Percentiles rank a stretch among this genome's conserved stretches.
These are phyloP conservation scores for Peronospora destructor DNA, from an alignment of 352 stramenopile genomes.

Conservation along the genomic window DNA sequence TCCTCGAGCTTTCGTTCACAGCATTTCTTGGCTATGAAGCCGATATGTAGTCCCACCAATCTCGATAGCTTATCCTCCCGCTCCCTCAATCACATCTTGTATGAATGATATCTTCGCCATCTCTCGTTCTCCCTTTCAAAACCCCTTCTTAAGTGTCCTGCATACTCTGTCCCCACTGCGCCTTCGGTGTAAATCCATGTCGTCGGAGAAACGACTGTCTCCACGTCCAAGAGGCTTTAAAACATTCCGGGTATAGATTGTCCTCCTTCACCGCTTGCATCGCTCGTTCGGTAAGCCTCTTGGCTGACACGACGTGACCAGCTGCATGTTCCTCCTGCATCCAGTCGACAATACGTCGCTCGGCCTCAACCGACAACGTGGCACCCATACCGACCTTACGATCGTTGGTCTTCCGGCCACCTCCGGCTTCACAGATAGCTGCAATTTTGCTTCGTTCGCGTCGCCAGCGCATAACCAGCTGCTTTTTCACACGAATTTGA, in stretches of 20 bases:
- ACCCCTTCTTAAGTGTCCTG: background rate
- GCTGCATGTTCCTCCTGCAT: constrained; percentile 14
- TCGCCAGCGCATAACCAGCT: constrained; percentile 19
- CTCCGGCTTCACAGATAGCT: constrained; percentile 17
- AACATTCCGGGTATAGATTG: constrained; percentile 17
- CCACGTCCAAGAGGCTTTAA: constrained; percentile 27
- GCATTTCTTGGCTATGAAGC: too few relatives aligned
- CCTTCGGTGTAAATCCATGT: constrained; percentile 12
- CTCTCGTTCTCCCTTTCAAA: constrained; percentile 5
- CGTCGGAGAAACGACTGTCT: constrained; percentile 22
- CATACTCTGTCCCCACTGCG: constrained; percentile 1
- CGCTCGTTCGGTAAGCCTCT: constrained; percentile 11
- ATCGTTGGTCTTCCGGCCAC: constrained; percentile 21
- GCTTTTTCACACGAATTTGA: constrained; percentile 18
- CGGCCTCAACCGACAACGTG: constrained; percentile 16
- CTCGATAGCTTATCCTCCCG: too few relatives aligned
- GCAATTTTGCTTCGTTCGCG: constrained; percentile 20
- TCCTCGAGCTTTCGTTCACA: too few relatives aligned
- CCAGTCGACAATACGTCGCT: constrained; percentile 15
- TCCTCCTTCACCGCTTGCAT: constrained; percentile 16
- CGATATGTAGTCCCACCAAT: too few relatives aligned
- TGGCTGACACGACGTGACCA: constrained; percentile 11
- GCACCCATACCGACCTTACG: constrained; percentile 19
- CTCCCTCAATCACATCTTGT: too few relatives aligned
- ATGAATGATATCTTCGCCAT: too few relatives aligned